Evolutionary conservation across 208 protist genomes (phyloP).

Genomic region (Vickermania spadyakhi): DNA sequence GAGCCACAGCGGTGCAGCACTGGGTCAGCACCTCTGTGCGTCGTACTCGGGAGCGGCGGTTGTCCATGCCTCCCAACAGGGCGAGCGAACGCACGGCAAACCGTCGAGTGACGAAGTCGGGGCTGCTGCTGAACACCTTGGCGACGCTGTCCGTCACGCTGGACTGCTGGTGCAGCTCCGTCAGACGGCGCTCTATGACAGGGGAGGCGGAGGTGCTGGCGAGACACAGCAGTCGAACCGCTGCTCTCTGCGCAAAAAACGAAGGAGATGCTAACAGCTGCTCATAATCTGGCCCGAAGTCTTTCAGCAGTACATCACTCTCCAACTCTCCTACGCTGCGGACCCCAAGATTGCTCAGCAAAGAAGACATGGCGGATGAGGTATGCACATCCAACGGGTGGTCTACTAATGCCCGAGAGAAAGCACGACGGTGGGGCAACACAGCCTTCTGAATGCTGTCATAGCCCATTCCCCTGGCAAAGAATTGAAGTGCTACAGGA

Average conservation of each 20-base stretch:
- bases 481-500: slow-evolving; percentile 48
- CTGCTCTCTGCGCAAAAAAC: slow-evolving; percentile 77
- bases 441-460: slow-evolving; percentile 64
- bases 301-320: too few relatives aligned
- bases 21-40: slow-evolving; percentile 70
- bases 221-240: slow-evolving; percentile 71
- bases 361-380: slow-evolving; percentile 45
- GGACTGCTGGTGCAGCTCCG: slow-evolving; percentile 85
- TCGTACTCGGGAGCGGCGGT: slow-evolving; percentile 79
- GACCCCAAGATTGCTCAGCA: too few relatives aligned
- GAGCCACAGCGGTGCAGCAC: slow-evolving; percentile 46
- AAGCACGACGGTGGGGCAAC: slow-evolving; percentile 66
- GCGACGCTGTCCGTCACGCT: slow-evolving; percentile 86
- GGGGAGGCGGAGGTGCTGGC: slow-evolving; percentile 70
- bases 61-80: slow-evolving; percentile 79
- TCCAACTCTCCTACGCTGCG: too few relatives aligned
- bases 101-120: slow-evolving; percentile 84
- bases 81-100: slow-evolving; percentile 86
- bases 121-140: slow-evolving; percentile 73
- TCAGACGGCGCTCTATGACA: slow-evolving; percentile 71
- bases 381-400: slow-evolving; percentile 38
- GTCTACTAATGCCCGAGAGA: too few relatives aligned
- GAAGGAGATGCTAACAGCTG: slow-evolving; percentile 84
- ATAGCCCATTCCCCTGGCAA: slow-evolving; percentile 80
- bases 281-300: slow-evolving; percentile 77